phyloP scores from a whole-genome alignment of 2,329 filamentous ascomycete genomes.

The Thielaviopsis ethacetica region DNA sequence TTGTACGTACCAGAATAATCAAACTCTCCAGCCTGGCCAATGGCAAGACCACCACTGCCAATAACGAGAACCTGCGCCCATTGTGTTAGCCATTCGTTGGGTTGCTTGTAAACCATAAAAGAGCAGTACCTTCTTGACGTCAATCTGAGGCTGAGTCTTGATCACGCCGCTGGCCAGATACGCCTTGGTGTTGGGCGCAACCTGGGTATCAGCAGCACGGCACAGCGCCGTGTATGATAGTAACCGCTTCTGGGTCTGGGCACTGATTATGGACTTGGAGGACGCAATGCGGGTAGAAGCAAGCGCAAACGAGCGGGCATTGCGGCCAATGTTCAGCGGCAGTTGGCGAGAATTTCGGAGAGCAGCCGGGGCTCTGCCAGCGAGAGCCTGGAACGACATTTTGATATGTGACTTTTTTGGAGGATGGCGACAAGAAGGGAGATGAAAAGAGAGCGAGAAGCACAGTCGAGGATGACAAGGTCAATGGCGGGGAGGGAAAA shows the following conservation, averaged over 20 bases:
- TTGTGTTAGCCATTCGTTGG: neutral
- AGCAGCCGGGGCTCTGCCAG: slow-evolving; percentile 40
- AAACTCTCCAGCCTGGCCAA: slow-evolving; percentile 95
- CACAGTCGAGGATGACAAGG: neutral
- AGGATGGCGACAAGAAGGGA: neutral
- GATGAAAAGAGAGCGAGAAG: neutral
- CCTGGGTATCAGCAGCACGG: slow-evolving; percentile 33
- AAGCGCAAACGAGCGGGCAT: slow-evolving; percentile 3
- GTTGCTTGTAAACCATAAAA: neutral
- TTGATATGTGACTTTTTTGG: neutral
- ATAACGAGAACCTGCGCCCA: slow-evolving; percentile 58
- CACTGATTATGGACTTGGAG: slow-evolving; percentile 3
- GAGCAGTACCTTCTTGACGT: slow-evolving; percentile 62
- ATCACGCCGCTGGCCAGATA: slow-evolving; percentile 81
- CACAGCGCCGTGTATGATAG: slow-evolving; percentile 31
- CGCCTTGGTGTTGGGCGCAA: slow-evolving; percentile 66
- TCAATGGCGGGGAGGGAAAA: neutral
- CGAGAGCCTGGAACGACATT: slow-evolving; percentile 26
- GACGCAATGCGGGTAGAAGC: slow-evolving; percentile 6
- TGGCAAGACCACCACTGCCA: slow-evolving; percentile 84
- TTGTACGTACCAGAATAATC: slow-evolving; percentile 77
- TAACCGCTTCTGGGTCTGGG: slow-evolving; percentile 27
- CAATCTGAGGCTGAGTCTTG: slow-evolving; percentile 59
- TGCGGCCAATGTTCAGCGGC: slow-evolving; percentile 16
- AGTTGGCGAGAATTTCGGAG: slow-evolving; percentile 38